Base-by-base conservation (phyloP, 163 green algal genomes). In the Scenedesmus sp. region DNA sequence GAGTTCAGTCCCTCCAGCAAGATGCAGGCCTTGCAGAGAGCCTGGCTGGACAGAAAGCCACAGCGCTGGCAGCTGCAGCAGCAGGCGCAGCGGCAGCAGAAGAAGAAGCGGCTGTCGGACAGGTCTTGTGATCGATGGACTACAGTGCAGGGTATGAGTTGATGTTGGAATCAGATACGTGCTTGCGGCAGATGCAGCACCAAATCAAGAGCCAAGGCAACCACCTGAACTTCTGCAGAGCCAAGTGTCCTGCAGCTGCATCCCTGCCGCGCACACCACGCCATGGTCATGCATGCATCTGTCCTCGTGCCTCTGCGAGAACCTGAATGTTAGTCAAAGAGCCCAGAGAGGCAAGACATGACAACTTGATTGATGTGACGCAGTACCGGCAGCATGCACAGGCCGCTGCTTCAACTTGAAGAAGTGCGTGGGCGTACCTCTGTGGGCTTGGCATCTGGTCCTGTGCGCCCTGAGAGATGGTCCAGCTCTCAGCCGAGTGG, bases 1-100 rank as follows among this genome's bases (percentile, higher is more conserved):
- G 91, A 96, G 95, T 99, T 99, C 5, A 99, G 95, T 0, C 98
- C 98, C 90, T 99, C 98, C 91, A 99, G 93, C 84, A 99, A 93
- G 59, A 97, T 92, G 93, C 98, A 99, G 0, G 97, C 98, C 95
- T 99, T 99, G 95, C 98, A 99, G 15, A 99, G 92, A 0, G 92
- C 87, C 94, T 99, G 97, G 93, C 97, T 99, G 77, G 94, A 97
- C 86, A 99, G 96, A 94, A 99, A 99, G 46, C 97, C 97, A 92
- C 98, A 99, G 10, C 95, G 95, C 82, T 96, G 87, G 91, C 98
- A 99, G 60, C 83, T 95, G n/a, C 60, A 46, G 1, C 76, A 52
- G 62, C 81, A 67, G 81, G 3, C 6, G 16, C 16, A 77, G n/a
- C 83, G 77, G 60, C 23, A 73, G 55, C 6, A 73, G n/a, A 15